These are phyloP conservation scores for Chytriomyces sp. DNA, from an alignment of 192 early-diverging fungal genomes.

Conservation along the genomic window DNA sequence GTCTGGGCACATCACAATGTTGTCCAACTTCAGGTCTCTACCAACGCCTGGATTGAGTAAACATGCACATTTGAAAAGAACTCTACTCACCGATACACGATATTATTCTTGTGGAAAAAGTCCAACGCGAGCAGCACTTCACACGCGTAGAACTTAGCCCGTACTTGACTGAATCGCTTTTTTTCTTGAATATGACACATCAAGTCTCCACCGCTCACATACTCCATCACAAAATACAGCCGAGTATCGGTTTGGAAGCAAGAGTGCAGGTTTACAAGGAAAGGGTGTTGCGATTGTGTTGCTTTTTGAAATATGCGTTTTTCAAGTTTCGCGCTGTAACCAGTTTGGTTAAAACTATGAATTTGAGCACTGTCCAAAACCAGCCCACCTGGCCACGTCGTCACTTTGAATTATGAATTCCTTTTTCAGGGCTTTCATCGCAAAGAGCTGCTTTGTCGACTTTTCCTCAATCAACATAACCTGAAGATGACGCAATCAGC, in stretches of 20 bases:
- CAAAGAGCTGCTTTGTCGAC: slow-evolving; percentile 76
- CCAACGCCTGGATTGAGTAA: not conserved
- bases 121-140: slow-evolving; percentile 93
- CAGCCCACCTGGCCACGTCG: slow-evolving; percentile 77
- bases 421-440: slow-evolving; percentile 96
- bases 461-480: slow-evolving; percentile 97
- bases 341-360: not conserved
- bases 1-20: slow-evolving; percentile 84
- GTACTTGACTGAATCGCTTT: slow-evolving; percentile 83
- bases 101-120: slow-evolving; percentile 93
- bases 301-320: slow-evolving; percentile 92
- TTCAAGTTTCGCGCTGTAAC: slow-evolving; percentile 58
- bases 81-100: slow-evolving; percentile 78
- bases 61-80: not conserved
- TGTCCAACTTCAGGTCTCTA: slow-evolving; percentile 94
- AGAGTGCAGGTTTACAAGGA: slow-evolving; percentile 93
- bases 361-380: not conserved
- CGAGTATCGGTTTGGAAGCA: slow-evolving; percentile 92
- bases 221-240: slow-evolving; percentile 99
- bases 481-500: not conserved
- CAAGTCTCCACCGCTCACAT: slow-evolving; percentile 94
- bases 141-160: slow-evolving; percentile 96
- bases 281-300: slow-evolving; percentile 87
- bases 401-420: slow-evolving; percentile 97
- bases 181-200: slow-evolving; percentile 96